Base-by-base conservation (phyloP, 345 rosid genomes). In the Orychophragmus violaceus region DNA sequence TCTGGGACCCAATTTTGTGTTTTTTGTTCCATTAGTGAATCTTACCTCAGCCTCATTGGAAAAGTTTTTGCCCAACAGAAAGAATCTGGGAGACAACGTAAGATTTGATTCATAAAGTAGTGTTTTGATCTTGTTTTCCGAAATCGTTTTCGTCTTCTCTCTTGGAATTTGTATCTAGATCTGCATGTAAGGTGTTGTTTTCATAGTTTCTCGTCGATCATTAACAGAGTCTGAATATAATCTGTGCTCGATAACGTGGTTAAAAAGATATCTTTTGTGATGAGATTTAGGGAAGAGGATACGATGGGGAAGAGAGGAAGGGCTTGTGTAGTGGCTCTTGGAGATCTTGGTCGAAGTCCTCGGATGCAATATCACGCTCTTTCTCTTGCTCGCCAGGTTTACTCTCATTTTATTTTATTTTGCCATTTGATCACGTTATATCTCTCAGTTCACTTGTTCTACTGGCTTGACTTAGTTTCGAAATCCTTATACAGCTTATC, bases 301-400 rank as follows among this genome's bases (percentile, higher is more conserved):
- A 59, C 29, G 74, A 81, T 77, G 89, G 78, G 63, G 60, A 81
- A 74, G 69, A 80, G 85, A 62, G 95, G 96, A 59, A 78, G 99
- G 33, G 97, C 96, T 4, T 94, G 99, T 62, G 84, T 94, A 21
- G 99, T 94, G 48, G 97, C 90, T 28, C 78, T 94, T 39, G 99
- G 99, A 21, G 99, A 94, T 59, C 78, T 93, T 41, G 99, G 99
- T 16, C 95, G 99, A 33, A 93, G 99, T 53, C 99, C 99, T 72
- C 88, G 99, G 21, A 93, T 93, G 99, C 97, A 93, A 70, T 93
- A 85, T 73, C 99, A 93, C 56, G 90, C 96, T 35, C 92, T 93
- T 37, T 93, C 99, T 45, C 97, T 93, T 21, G 90, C 96, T 13
- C 84, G 82, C 64, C 97, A 93, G 98, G 98, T 88, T 48, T 18